Base-by-base conservation (phyloP, 805 yeast genomes). In the Saccharomycopsis sp. region DNA sequence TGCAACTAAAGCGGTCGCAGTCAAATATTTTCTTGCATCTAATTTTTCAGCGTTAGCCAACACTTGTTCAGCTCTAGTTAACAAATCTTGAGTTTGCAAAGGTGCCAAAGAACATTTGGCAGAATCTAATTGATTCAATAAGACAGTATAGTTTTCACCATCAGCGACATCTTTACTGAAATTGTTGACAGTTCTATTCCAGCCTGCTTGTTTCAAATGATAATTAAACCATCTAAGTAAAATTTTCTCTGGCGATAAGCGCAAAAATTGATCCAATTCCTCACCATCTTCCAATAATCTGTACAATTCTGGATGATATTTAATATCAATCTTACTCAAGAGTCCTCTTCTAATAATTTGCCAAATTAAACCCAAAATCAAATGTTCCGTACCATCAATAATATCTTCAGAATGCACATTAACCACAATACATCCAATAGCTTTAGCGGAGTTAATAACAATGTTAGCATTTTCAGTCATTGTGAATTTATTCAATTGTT, bases 161-260 rank as follows among this genome's bases (percentile, higher is more conserved):
- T 93, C 97, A 50, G 81, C 71, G 42, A 93, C 88, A 61, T 93
- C 98, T 48, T 75, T 71, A 16, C 93, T 75, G 64, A 93, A 93
- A 61, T 93, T 93, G 24, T 75, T 56, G 13, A 93, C 97, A 55
- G 87, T 75, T 69, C 96, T 81, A 52, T 73, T 70, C 79, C 96
- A 85, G 27, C 81, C 82, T 8, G 98, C 97, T 48, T 90, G 90
- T 59, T 85, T 86, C 63, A 93, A 75, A 58, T 93, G 98, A 66
- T 81, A 93, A 63, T 93, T 93, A 73, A 93, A 86, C 98, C 98
- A 93, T 64, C 98, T 83, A 54, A 93, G 70, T 61, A 93, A 74
- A 51, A 93, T 93, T 66, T 93, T 95, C 72, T 93, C 98, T 48
- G 98, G 98, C 43, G 98, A 96, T 49, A 93, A 75, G 62, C 98